Conservation (phyloP, 2,329 filamentous ascomycete species). For the Aureobasidium musti region DNA sequence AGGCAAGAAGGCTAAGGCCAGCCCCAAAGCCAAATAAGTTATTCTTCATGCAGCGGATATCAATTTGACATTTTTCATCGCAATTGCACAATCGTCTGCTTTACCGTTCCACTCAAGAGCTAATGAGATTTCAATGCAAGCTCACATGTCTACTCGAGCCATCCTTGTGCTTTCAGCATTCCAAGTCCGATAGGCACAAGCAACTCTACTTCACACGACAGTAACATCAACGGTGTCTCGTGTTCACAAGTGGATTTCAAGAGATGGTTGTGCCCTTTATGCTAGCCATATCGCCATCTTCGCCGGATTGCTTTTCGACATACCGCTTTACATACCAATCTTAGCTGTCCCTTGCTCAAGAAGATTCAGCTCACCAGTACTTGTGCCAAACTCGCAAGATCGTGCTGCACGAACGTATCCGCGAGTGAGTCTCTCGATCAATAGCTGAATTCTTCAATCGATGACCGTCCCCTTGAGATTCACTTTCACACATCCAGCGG, state of each 20-base stretch:
- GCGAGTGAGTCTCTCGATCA: not conserved
- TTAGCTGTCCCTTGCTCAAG: not conserved
- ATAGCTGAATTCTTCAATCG: not conserved
- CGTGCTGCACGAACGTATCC: not conserved
- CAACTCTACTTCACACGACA: not conserved
- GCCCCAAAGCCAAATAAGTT: conserved; percentile 29
- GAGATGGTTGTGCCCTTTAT: not conserved
- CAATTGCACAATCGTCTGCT: not conserved
- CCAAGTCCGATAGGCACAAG: not conserved
- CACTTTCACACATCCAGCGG: not conserved
- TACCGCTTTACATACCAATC: not conserved
- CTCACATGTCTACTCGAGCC: not conserved
- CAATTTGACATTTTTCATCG: conserved; percentile 23
- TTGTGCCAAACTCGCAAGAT: too few relatives aligned
- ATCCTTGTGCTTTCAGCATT: conserved; percentile 2
- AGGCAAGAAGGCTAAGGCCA: conserved; percentile 31
- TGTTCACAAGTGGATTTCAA: not conserved
- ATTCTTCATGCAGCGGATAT: conserved; percentile 14
- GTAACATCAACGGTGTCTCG: not conserved
- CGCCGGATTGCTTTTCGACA: not conserved
- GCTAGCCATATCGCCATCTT: not conserved
- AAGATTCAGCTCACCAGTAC: not conserved
- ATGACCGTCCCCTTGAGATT: not conserved
- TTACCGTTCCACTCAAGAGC: not conserved
- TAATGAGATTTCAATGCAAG: too few relatives aligned